Conservation (phyloP, 2,329 filamentous ascomycete species). For the Colletotrichum orchidophilum region DNA sequence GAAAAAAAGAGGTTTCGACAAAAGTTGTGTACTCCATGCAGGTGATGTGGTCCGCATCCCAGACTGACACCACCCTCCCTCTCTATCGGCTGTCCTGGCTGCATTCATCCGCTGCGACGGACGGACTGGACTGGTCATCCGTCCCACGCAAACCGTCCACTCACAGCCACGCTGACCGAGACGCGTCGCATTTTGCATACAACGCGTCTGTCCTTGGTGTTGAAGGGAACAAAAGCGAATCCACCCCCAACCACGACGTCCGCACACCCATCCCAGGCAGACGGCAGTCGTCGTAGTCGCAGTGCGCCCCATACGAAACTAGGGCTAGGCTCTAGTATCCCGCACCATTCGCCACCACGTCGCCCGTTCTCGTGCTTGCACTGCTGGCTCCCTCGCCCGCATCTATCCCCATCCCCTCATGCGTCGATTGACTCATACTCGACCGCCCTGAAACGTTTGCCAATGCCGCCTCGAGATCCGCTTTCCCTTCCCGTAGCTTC, state of each 20-base stretch:
- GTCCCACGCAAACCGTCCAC: slow-evolving; percentile 19
- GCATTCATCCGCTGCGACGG: slow-evolving; percentile 11
- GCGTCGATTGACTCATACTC: slow-evolving; percentile 30
- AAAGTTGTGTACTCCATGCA: slow-evolving; percentile 23
- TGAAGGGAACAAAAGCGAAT: slow-evolving; percentile 12
- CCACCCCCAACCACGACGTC: background rate
- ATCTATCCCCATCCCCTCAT: slow-evolving; percentile 17
- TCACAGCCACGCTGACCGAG: slow-evolving; percentile 12
- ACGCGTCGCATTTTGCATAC: slow-evolving; percentile 32
- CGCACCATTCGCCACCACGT: slow-evolving; percentile 26
- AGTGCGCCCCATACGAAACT: background rate
- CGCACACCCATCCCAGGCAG: slow-evolving; percentile 2
- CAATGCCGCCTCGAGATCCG: slow-evolving; percentile 23
- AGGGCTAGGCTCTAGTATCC: slow-evolving; percentile 10
- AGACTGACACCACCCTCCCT: background rate
- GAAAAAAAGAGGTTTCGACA: background rate
- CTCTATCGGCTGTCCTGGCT: background rate
- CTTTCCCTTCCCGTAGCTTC: slow-evolving; percentile 54
- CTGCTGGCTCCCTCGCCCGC: slow-evolving; percentile 29
- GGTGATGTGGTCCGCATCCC: slow-evolving; percentile 26
- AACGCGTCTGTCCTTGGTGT: slow-evolving; percentile 34
- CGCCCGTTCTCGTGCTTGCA: background rate
- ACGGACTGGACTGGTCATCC: slow-evolving; percentile 1
- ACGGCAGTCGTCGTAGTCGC: background rate
- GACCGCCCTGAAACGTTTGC: slow-evolving; percentile 27